phyloP scores from a whole-genome alignment of 768 basidiomycete species.

The Boletus fagicola region DNA sequence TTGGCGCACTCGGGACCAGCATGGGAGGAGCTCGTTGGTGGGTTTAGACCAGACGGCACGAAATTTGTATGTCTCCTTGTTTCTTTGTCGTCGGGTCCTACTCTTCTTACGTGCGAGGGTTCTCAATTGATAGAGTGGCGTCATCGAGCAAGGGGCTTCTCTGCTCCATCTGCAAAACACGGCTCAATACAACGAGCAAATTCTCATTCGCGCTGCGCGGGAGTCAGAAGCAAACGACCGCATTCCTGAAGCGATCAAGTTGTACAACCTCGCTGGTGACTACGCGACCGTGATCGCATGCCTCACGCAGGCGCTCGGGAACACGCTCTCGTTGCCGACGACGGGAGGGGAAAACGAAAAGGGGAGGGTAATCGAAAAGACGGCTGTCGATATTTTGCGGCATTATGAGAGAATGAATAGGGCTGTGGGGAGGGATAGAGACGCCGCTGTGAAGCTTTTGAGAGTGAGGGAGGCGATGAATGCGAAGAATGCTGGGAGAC shows the following conservation, averaged over 20 bases:
- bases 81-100: not conserved
- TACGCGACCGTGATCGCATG: constrained; percentile 85
- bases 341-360: constrained; percentile 54
- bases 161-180: constrained; percentile 70
- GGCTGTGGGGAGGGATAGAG: constrained; percentile 67
- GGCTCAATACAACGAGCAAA: constrained; percentile 72
- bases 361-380: constrained; percentile 64
- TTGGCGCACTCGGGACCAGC: constrained; percentile 72
- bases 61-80: constrained; percentile 61
- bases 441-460: constrained; percentile 72
- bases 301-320: constrained; percentile 84
- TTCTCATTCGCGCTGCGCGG: constrained; percentile 80
- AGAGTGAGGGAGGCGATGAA: constrained; percentile 79
- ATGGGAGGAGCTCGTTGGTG: constrained; percentile 96
- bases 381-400: constrained; percentile 74
- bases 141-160: constrained; percentile 79
- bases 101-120: not conserved
- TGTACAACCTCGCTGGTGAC: constrained; percentile 93
- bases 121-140: constrained; percentile 58
- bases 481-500: constrained; percentile 65
- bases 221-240: constrained; percentile 83
- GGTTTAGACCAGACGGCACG: constrained; percentile 86
- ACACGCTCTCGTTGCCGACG: constrained; percentile 65
- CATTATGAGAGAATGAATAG: constrained; percentile 77
- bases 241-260: constrained; percentile 85